phyloP scores from a whole-genome alignment of 2,329 filamentous ascomycete species.

The Amauroascus verrucosus region DNA sequence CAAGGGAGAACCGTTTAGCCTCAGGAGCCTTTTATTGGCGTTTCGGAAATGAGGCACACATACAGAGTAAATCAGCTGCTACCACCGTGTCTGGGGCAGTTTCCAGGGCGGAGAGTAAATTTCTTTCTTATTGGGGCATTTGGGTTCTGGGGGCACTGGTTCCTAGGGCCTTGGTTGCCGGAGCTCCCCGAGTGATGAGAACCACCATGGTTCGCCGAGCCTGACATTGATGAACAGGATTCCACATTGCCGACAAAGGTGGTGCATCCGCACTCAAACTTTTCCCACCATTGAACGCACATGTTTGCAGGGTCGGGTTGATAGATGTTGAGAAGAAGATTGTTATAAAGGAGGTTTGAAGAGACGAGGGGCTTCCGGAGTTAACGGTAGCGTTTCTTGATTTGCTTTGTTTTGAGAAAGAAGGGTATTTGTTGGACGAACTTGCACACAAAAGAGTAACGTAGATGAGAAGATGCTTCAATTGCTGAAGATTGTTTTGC shows the following conservation, averaged over 20 bases:
- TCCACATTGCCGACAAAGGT: slow-evolving; percentile 1
- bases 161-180: not conserved
- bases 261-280: slow-evolving; percentile 16
- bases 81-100: slow-evolving; percentile 6
- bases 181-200: not conserved
- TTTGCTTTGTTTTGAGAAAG: too few relatives aligned
- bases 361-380: too few relatives aligned
- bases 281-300: slow-evolving; percentile 15
- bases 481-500: not conserved
- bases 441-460: not conserved
- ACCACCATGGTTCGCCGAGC: not conserved
- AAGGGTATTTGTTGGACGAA: not conserved
- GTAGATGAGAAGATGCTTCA: not conserved
- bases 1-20: not conserved
- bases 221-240: not conserved
- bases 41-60: not conserved
- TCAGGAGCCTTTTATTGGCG: too few relatives aligned
- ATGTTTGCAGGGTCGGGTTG: slow-evolving; percentile 4
- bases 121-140: not conserved
- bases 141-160: not conserved
- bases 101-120: not conserved
- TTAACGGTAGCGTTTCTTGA: too few relatives aligned
- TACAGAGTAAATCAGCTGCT: not conserved
- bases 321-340: not conserved
- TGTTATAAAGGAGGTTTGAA: too few relatives aligned